phyloP scores from a whole-genome alignment of 1,139 yeast genomes.

The Geotrichum histeridarum region DNA sequence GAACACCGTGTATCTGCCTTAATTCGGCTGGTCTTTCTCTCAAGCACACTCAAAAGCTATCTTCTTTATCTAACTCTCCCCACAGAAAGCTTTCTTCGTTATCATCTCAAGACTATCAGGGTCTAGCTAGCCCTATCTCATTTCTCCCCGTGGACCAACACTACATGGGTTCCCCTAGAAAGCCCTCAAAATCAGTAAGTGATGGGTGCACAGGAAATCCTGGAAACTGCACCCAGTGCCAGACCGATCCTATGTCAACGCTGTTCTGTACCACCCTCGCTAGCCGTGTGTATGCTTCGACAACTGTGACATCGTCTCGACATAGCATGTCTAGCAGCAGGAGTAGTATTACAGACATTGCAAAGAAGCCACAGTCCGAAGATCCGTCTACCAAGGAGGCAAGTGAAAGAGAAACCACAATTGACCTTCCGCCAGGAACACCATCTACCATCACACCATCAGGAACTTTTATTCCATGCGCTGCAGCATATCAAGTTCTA shows the following conservation, averaged over 20 bases:
- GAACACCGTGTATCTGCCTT: conserved; percentile 85
- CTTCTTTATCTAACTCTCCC: background rate
- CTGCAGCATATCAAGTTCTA: conserved; percentile 81
- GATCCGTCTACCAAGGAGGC: conserved; percentile 5
- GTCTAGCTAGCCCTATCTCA: conserved; percentile 6
- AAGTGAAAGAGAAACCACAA: conserved; percentile 20
- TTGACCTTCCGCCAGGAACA: conserved; percentile 31
- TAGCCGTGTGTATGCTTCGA: conserved; percentile 31
- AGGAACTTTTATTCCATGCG: conserved; percentile 73
- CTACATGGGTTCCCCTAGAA: background rate
- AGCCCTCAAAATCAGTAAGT: background rate
- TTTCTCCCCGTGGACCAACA: conserved; percentile 14
- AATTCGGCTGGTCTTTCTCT: conserved; percentile 37
- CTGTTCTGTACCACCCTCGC: conserved; percentile 84
- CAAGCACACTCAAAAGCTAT: background rate
- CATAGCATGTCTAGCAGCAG: background rate
- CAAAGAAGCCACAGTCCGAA: background rate
- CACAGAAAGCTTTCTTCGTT: conserved; percentile 1
- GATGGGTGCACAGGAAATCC: conserved; percentile 77
- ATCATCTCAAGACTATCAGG: conserved; percentile 1
- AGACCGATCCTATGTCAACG: conserved; percentile 81
- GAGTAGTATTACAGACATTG: background rate
- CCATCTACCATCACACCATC: conserved; percentile 21
- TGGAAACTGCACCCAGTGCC: conserved; percentile 82
- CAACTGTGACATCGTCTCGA: conserved; percentile 10